Base-by-base conservation (phyloP, 2,329 filamentous ascomycete genomes). In the Penicillium sp. region DNA sequence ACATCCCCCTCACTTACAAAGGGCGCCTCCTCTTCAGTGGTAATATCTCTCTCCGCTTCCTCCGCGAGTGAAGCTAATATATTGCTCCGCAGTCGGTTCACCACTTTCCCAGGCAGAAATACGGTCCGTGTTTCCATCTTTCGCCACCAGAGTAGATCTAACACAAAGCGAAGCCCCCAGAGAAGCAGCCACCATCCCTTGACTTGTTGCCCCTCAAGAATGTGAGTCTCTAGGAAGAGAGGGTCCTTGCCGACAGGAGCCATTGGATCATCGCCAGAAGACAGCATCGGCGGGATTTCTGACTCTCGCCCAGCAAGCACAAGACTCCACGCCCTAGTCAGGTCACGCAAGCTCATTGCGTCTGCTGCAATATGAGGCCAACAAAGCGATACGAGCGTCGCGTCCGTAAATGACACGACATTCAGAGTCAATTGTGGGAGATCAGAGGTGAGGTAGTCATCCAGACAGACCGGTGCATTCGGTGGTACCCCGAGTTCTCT, bases 1-100 rank as follows among this genome's bases (percentile, higher is more conserved):
- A 58, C 21, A 26, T 58, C 56, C 8, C 56, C 56, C 5, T 58
- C 56, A n/a, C 47, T 58, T 2, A 58, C 9, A 38, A 52, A 52
- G 5, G 47, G 47, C 15, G 23, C 5, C 11, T 51, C 55, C 26
- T 19, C 46, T 17, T 35, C 45, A 13, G 29, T 7, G 19, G n/a
- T 26, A 17, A 38, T 35, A 19, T 58, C 35, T 2, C 23, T 8
- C 15, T 38, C 21, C 23, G 48, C 35, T 17, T 26, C 3, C 26
- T 26, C 26, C 26, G 26, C 26, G 26, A 26, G 26, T 26, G 26
- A 26, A 26, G 26, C 26, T 26, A 26, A 26, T 26, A 26, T 26
- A 26, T 51, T 11, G 35, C 21, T 47, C 8, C 19, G 51, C 19
- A 58, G 21, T 15, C 45, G 21, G 9, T 3, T 19, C 1, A 58